Evolutionary conservation across 2,329 filamentous ascomycete species (phyloP), one percentile per base, ranked within the genome.

Genomic region (Pyrenophora seminiperda): DNA sequence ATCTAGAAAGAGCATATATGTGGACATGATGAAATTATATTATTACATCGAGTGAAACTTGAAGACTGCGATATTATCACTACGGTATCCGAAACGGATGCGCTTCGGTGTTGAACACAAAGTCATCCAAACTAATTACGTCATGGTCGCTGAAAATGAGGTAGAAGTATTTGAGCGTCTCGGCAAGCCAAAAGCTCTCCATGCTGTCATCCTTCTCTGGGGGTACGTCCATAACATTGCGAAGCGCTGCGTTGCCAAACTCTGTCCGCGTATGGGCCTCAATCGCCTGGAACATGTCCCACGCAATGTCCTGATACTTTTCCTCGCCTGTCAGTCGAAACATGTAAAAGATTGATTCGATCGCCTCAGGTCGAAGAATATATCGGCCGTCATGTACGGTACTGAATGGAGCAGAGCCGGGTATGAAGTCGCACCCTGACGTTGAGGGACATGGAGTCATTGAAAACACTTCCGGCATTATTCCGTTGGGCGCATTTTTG

Each of bases 281-380:
- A 30, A 80, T 76, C 4, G 73, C 70, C 18, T 67, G 65, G 58
- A 77, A 80, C 76, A 79, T 79, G 2, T 75, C 70, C 77, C 77
- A 80, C 3, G 76, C 78, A 2, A 68, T 70, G 3, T 77, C 75
- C 40, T 75, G 71, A 38, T 75, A 71, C 47, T 62, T 71, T 31
- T 71, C 70, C 44, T 83, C 77, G n/a, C 82, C 83, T 1, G 82
- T 84, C 30, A 83, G 80, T n/a, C 83, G 77, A 59, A 84, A 84
- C 66, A 85, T 72, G 60, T 84, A 75, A 65, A 84, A 85, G 13
- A 84, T 76, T 7, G 78, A 81, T 61, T 85, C 83, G 41, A 85
- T 82, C 0, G 82, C 81, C 66, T 85, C 83, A 0, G 83, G 77
- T 10, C 78, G 67, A 13, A 81, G 71, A 19, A 77, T 73, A 49